phyloP scores from a whole-genome alignment of 2,329 filamentous ascomycete species.

The Alternaria metachromatica region DNA sequence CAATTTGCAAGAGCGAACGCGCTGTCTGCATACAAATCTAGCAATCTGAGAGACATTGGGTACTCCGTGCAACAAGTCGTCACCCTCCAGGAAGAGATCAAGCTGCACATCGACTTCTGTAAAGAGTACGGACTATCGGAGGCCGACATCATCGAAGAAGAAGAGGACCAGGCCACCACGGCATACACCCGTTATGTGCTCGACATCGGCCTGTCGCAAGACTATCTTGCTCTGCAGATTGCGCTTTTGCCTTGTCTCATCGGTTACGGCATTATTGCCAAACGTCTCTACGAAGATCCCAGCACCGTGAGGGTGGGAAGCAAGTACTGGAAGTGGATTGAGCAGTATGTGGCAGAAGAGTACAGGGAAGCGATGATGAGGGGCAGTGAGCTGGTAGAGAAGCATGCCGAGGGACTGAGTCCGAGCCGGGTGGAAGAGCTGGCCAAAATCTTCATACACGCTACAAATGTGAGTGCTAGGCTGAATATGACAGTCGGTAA shows the following conservation, averaged over 20 bases:
- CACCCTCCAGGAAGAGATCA: constrained; percentile 80
- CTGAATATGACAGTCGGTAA: not conserved
- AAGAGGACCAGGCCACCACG: constrained; percentile 81
- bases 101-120: constrained; percentile 83
- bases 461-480: constrained; percentile 71
- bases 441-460: constrained; percentile 82
- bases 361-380: constrained; percentile 75
- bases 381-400: constrained; percentile 77
- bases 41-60: constrained; percentile 73
- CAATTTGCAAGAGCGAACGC: constrained; percentile 90
- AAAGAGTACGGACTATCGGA: constrained; percentile 77
- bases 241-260: constrained; percentile 85
- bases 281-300: constrained; percentile 69
- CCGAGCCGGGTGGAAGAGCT: constrained; percentile 80
- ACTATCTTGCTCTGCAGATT: constrained; percentile 86
- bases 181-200: constrained; percentile 85
- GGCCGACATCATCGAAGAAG: constrained; percentile 72
- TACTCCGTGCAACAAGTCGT: constrained; percentile 73
- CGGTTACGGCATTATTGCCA: constrained; percentile 84
- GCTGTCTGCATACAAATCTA: constrained; percentile 84
- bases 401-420: constrained; percentile 74
- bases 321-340: constrained; percentile 87
- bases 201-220: constrained; percentile 84
- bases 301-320: constrained; percentile 69
- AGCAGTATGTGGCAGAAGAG: constrained; percentile 84